A percentile compares a stretch with the other conserved stretches of the same genome.
These are phyloP conservation scores for Candida wancherniae DNA, from an alignment of 805 yeast genomes.

Conservation along the genomic window DNA sequence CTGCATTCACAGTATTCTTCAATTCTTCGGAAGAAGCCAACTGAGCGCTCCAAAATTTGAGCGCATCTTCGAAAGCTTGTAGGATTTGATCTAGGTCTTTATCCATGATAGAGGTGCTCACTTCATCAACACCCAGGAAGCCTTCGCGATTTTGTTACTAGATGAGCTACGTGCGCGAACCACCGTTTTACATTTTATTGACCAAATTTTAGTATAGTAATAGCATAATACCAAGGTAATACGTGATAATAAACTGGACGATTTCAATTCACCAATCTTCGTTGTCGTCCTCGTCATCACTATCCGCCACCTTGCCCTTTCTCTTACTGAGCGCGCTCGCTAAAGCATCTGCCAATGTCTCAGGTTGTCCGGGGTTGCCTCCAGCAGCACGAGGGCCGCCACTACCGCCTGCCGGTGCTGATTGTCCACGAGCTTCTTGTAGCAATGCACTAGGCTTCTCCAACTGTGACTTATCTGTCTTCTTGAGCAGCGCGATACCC, in stretches of 20 bases:
- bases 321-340: slow-evolving; percentile 81
- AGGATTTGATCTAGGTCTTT: slow-evolving; percentile 8
- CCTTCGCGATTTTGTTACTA: too few relatives aligned
- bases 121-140: too few relatives aligned
- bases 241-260: too few relatives aligned
- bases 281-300: slow-evolving; percentile 85
- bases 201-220: too few relatives aligned
- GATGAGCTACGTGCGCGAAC: too few relatives aligned
- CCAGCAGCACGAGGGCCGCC: slow-evolving; percentile 16
- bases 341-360: slow-evolving; percentile 76
- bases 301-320: slow-evolving; percentile 73
- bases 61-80: slow-evolving; percentile 15
- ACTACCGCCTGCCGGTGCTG: slow-evolving; percentile 32
- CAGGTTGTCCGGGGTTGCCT: slow-evolving; percentile 51
- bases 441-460: slow-evolving; percentile 73
- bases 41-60: slow-evolving; percentile 13
- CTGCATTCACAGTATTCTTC: slow-evolving; percentile 11
- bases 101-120: too few relatives aligned
- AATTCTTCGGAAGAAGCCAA: slow-evolving; percentile 7
- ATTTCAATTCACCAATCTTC: slow-evolving; percentile 37
- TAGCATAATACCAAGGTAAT: too few relatives aligned
- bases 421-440: slow-evolving; percentile 67
- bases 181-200: too few relatives aligned
- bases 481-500: slow-evolving; percentile 63
- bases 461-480: slow-evolving; percentile 76